Evolutionary conservation across 129 eudicot genomes (phyloP).

Genomic region (Saposhnikovia divaricata): DNA sequence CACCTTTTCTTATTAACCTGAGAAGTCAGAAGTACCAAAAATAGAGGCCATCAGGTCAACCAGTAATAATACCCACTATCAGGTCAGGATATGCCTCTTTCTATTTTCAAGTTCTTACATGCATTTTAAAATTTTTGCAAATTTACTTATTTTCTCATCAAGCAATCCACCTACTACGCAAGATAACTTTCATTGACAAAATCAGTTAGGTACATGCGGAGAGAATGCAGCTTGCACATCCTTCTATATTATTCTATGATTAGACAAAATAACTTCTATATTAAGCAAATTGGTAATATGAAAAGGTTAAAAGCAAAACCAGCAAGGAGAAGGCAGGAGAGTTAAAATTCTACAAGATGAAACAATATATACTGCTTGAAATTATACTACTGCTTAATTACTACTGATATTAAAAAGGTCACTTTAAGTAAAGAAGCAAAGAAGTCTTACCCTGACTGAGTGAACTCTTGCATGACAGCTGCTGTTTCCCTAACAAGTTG

Average conservation of each 20-base stretch:
- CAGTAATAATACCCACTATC: too few species aligned
- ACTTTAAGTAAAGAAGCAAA: neutral
- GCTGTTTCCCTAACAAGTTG: slow-evolving; percentile 99
- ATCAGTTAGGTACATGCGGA: neutral
- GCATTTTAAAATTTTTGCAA: too few species aligned
- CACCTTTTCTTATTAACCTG: too few species aligned
- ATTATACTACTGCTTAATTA: neutral
- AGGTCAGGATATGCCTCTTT: too few species aligned
- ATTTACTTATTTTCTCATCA: neutral
- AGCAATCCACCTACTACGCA: neutral
- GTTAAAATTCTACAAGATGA: neutral
- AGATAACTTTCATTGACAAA: neutral
- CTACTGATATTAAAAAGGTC: neutral
- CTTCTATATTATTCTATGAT: neutral
- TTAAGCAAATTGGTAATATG: neutral
- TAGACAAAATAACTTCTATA: neutral
- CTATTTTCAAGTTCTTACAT: too few species aligned
- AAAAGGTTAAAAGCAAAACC: neutral
- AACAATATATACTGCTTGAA: neutral
- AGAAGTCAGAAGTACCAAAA: too few species aligned
- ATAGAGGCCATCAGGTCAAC: too few species aligned
- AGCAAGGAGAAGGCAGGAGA: neutral
- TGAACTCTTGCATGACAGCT: slow-evolving; percentile 97
- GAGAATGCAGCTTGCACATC: neutral
- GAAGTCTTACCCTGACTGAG: slow-evolving; percentile 87